These are phyloP conservation scores for Persicaria maculosa DNA, from an alignment of 148 eudicot genomes.

Conservation along the genomic window DNA sequence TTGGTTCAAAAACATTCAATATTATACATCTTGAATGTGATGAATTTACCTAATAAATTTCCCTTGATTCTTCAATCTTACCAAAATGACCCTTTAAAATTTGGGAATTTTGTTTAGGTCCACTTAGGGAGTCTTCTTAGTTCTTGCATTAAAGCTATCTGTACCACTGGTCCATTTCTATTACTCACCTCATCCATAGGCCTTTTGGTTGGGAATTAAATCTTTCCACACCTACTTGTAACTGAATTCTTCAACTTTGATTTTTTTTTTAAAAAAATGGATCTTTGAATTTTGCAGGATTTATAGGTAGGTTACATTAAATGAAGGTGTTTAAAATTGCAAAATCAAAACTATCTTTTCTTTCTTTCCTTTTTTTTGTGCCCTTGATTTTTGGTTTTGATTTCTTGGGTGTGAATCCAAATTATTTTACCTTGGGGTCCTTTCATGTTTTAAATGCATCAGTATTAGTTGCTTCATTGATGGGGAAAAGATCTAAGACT, in stretches of 20 bases:
- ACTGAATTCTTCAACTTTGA: constrained; percentile 8
- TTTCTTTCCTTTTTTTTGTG: not conserved
- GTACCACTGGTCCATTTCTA: constrained; percentile 3
- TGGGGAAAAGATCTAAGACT: not conserved
- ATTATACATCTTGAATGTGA: not conserved
- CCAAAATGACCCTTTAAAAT: not conserved
- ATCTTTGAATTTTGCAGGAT: not conserved
- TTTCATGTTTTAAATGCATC: not conserved
- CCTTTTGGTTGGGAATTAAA: not conserved
- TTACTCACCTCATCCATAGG: not conserved
- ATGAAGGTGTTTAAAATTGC: not conserved
- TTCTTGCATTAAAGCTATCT: not conserved
- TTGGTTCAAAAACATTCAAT: too few species aligned
- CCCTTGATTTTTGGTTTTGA: not conserved
- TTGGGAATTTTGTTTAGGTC: not conserved
- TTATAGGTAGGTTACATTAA: constrained; percentile 3
- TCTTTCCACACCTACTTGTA: constrained; percentile 9
- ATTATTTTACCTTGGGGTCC: not conserved
- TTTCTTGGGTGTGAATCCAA: not conserved
- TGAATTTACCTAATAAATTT: not conserved
- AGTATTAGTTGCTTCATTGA: not conserved
- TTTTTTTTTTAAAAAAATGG: not conserved
- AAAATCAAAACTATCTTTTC: not conserved
- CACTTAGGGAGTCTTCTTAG: not conserved
- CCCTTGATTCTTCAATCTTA: not conserved